Percentiles rank a stretch among this genome's conserved stretches.
These are phyloP conservation scores for Skeletonema grethae DNA, from an alignment of 108 stramenopile species.

Conservation along the genomic window DNA sequence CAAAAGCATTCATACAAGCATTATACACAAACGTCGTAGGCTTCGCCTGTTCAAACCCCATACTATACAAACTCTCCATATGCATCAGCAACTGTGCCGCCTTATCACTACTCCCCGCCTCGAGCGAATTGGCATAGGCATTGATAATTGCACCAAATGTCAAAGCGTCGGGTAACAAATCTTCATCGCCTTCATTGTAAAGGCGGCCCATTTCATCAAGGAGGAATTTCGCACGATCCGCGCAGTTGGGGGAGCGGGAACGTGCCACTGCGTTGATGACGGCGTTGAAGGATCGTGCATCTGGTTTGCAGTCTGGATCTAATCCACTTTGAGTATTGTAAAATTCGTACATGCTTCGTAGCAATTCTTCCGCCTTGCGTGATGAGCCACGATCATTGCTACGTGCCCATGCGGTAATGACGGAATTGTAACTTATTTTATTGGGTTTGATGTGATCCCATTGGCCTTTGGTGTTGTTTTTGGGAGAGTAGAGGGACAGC, in stretches of 20 bases:
- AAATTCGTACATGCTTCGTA: slow-evolving; percentile 52
- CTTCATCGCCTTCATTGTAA: slow-evolving; percentile 41
- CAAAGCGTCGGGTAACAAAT: slow-evolving; percentile 37
- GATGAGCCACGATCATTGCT: slow-evolving; percentile 27
- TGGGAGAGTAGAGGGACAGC: slow-evolving; percentile 11
- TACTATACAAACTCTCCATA: slow-evolving; percentile 45
- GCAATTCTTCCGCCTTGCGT: slow-evolving; percentile 39
- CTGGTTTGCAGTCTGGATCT: slow-evolving; percentile 26
- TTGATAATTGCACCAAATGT: slow-evolving; percentile 57
- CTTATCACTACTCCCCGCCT: slow-evolving; percentile 30
- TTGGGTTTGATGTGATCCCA: slow-evolving; percentile 62
- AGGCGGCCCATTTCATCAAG: slow-evolving; percentile 50
- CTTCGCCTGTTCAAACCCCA: slow-evolving; percentile 46
- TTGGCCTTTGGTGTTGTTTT: not conserved
- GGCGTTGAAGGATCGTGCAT: slow-evolving; percentile 37
- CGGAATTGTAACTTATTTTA: slow-evolving; percentile 64
- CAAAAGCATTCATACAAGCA: slow-evolving; percentile 53
- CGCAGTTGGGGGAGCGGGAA: slow-evolving; percentile 32
- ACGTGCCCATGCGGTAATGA: slow-evolving; percentile 55
- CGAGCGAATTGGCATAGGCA: slow-evolving; percentile 43
- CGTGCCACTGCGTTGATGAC: slow-evolving; percentile 53
- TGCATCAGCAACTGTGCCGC: slow-evolving; percentile 44
- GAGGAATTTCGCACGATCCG: slow-evolving; percentile 41
- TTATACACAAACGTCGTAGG: slow-evolving; percentile 54
- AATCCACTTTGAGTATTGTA: slow-evolving; percentile 17